Conservation (phyloP, 495 filamentous ascomycete genomes). For the Hypomontagnella submonticulosa region DNA sequence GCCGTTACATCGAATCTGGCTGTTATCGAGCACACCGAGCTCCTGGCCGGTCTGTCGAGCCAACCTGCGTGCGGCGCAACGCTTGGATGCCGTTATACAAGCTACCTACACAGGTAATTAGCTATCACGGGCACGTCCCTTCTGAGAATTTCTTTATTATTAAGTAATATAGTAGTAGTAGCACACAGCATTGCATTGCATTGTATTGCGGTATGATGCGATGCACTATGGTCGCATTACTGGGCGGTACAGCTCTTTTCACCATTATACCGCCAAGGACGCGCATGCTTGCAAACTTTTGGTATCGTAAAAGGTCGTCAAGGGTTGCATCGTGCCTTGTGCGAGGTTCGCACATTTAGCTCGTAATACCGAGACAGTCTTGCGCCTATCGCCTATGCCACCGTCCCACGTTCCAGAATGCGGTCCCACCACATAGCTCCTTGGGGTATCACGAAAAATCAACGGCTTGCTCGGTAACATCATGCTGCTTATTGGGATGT, state of each 20-base stretch:
- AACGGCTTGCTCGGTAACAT: slow-evolving; percentile 20
- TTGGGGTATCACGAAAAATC: slow-evolving; percentile 42
- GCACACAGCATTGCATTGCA: slow-evolving; percentile 10
- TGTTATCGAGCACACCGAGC: slow-evolving; percentile 13
- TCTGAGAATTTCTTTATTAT: slow-evolving; percentile 14
- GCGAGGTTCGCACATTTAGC: slow-evolving; percentile 10
- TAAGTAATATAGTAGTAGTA: slow-evolving; percentile 31
- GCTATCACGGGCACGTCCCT: not conserved
- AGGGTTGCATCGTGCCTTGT: slow-evolving; percentile 16
- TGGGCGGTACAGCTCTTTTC: slow-evolving; percentile 34
- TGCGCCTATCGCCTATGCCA: slow-evolving; percentile 23
- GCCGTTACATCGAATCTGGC: slow-evolving; percentile 13
- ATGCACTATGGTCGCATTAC: slow-evolving; percentile 17
- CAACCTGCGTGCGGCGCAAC: slow-evolving; percentile 13
- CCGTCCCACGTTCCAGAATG: slow-evolving; percentile 33
- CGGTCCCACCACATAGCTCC: slow-evolving; percentile 30
- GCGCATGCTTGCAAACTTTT: slow-evolving; percentile 25
- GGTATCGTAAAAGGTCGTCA: slow-evolving; percentile 42
- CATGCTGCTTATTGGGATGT: slow-evolving; percentile 23
- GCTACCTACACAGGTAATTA: slow-evolving; percentile 6
- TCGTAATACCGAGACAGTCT: slow-evolving; percentile 37
- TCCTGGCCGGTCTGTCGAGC: slow-evolving; percentile 5
- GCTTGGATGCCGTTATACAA: not conserved
- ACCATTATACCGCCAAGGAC: slow-evolving; percentile 40
- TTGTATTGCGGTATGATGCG: not conserved